Conservation (phyloP, 1,139 yeast species). For the Suhomyces coccinellae region DNA sequence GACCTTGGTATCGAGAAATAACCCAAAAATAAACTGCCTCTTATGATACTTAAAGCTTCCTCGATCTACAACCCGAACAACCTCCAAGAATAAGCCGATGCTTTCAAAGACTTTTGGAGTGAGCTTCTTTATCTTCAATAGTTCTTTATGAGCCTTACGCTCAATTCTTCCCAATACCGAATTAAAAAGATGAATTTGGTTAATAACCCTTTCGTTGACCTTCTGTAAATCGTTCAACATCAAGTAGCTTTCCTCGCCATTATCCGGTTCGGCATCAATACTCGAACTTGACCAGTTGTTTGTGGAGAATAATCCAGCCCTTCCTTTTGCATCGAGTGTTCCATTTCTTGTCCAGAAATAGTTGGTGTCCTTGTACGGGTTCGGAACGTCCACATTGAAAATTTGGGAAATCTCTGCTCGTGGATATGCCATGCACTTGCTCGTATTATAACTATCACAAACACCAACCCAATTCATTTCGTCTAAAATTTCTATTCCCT, state of each 20-base stretch:
- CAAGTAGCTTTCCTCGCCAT: conserved; percentile 8
- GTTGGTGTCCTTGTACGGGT: conserved; percentile 27
- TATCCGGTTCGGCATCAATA: conserved; percentile 4
- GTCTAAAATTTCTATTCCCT: conserved; percentile 85
- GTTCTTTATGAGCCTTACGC: conserved; percentile 62
- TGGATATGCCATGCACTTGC: conserved; percentile 62
- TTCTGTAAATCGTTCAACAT: conserved; percentile 10
- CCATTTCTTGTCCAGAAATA: conserved; percentile 7
- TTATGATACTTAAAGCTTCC: conserved; percentile 55
- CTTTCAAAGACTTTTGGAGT: conserved; percentile 59
- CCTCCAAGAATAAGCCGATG: conserved; percentile 57
- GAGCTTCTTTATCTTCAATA: conserved; percentile 54
- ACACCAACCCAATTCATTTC: conserved; percentile 76
- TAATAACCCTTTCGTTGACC: conserved; percentile 41
- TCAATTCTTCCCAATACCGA: conserved; percentile 68
- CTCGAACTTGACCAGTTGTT: conserved; percentile 6
- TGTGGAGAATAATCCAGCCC: background rate
- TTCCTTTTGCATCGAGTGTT: background rate
- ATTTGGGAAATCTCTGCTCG: conserved; percentile 18
- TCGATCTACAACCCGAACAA: conserved; percentile 61
- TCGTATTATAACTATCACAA: conserved; percentile 50
- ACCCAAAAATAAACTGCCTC: conserved; percentile 65
- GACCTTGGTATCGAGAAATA: conserved; percentile 55
- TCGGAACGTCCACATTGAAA: conserved; percentile 27
- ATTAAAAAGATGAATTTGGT: conserved; percentile 56